These are phyloP conservation scores for Rhinocladiella similis DNA, from an alignment of 2,329 filamentous ascomycete species.

Conservation along the genomic window DNA sequence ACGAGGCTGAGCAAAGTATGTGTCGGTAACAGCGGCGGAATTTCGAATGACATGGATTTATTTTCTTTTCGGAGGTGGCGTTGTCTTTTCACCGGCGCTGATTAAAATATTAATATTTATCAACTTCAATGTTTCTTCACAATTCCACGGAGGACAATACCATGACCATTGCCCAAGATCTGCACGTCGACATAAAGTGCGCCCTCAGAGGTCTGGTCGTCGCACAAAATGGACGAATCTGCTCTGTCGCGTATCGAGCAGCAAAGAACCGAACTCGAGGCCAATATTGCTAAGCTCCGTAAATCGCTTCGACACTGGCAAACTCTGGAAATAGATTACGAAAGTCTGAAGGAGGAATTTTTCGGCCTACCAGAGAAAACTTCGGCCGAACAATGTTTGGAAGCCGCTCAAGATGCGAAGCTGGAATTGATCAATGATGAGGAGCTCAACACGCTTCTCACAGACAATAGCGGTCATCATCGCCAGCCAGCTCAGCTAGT, in stretches of 20 bases:
- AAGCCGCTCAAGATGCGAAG: constrained; percentile 46
- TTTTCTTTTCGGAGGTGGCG: constrained; percentile 1
- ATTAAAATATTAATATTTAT: neutral
- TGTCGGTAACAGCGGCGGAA: neutral
- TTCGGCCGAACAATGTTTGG: constrained; percentile 56
- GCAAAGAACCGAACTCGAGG: constrained; percentile 73
- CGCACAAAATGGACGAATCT: constrained; percentile 39
- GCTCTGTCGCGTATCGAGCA: constrained; percentile 70
- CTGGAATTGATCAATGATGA: constrained; percentile 45
- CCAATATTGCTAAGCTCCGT: constrained; percentile 70
- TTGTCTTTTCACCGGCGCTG: neutral
- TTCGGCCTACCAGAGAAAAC: constrained; percentile 53
- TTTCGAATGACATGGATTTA: constrained; percentile 15
- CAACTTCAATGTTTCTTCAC: neutral
- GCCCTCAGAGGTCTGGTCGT: neutral
- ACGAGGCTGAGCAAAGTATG: neutral
- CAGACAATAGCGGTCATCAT: constrained; percentile 46
- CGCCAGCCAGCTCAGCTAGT: constrained; percentile 59
- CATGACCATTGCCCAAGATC: no score
- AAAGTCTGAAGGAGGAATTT: constrained; percentile 82
- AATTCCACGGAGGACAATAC: neutral
- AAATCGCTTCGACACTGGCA: constrained; percentile 84
- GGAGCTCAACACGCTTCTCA: constrained; percentile 58
- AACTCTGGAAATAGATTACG: constrained; percentile 88
- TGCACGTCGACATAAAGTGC: neutral